Conservation (phyloP, 495 filamentous ascomycete genomes). For the Bryoglossum gracile region DNA sequence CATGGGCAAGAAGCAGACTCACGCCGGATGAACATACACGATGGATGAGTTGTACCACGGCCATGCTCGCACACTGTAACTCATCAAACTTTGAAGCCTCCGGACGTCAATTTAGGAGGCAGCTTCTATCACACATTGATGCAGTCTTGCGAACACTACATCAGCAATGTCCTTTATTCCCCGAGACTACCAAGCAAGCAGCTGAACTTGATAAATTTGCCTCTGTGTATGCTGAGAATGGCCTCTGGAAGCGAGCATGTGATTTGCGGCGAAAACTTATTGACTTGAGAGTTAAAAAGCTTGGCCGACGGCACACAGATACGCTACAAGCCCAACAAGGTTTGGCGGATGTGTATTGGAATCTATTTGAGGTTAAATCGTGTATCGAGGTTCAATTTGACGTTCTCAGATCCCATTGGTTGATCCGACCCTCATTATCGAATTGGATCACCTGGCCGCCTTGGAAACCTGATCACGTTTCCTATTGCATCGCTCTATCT, state of each 20-base stretch:
- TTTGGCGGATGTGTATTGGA: background rate
- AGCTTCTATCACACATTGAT: background rate
- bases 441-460: background rate
- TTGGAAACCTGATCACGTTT: background rate
- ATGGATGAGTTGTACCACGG: background rate
- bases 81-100: background rate
- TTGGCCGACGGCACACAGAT: background rate
- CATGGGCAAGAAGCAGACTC: background rate
- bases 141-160: background rate
- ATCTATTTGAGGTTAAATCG: background rate
- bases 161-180: background rate
- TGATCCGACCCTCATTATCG: background rate
- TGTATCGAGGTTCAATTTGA: background rate
- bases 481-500: background rate
- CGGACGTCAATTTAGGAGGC: background rate
- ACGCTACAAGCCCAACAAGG: background rate
- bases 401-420: background rate
- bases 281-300: background rate
- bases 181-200: background rate
- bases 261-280: background rate
- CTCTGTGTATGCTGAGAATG: background rate
- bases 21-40: background rate
- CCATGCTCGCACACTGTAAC: background rate
- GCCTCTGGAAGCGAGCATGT: background rate
- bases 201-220: background rate